Evolutionary conservation across 352 stramenopile genomes (phyloP).

Genomic region (Stramenopiles sp.): DNA sequence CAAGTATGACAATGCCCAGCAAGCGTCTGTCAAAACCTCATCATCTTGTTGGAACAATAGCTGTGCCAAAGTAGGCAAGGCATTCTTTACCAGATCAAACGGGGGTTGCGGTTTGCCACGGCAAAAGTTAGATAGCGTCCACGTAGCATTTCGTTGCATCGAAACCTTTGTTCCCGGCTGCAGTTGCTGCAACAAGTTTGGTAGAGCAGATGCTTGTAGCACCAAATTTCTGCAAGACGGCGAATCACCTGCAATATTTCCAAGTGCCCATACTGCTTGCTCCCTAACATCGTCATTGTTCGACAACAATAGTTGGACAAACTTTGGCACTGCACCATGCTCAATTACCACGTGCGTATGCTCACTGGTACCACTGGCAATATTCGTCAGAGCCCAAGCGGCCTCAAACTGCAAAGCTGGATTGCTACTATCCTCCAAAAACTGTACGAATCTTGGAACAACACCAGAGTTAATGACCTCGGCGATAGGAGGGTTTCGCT

Average conservation of each 20-base stretch:
- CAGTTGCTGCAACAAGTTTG: slow-evolving; percentile 78
- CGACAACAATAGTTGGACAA: slow-evolving; percentile 79
- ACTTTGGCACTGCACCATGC: slow-evolving; percentile 85
- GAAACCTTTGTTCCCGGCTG: slow-evolving; percentile 79
- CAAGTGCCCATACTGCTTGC: slow-evolving; percentile 87
- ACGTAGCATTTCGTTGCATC: slow-evolving; percentile 96
- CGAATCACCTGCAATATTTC: slow-evolving; percentile 98
- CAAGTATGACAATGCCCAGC: slow-evolving; percentile 95
- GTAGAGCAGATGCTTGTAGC: slow-evolving; percentile 67
- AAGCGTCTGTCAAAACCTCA: slow-evolving; percentile 96
- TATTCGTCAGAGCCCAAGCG: slow-evolving; percentile 98
- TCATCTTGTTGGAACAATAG: slow-evolving; percentile 92
- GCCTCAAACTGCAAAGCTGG: slow-evolving; percentile 88
- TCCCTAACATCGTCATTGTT: slow-evolving; percentile 87
- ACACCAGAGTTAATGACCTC: slow-evolving; percentile 94
- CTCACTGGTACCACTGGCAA: slow-evolving; percentile 87
- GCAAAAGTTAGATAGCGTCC: slow-evolving; percentile 98
- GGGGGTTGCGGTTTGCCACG: slow-evolving; percentile 49
- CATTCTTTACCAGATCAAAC: slow-evolving; percentile 78
- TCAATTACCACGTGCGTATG: slow-evolving; percentile 95
- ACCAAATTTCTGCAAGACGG: slow-evolving; percentile 87
- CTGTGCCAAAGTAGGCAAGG: slow-evolving; percentile 81
- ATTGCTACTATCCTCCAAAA: slow-evolving; percentile 83
- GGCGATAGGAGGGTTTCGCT: slow-evolving; percentile 61
- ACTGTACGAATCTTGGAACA: slow-evolving; percentile 91